Base-by-base conservation (phyloP, 2,329 filamentous ascomycete genomes). In the Aureobasidium subglaciale region DNA sequence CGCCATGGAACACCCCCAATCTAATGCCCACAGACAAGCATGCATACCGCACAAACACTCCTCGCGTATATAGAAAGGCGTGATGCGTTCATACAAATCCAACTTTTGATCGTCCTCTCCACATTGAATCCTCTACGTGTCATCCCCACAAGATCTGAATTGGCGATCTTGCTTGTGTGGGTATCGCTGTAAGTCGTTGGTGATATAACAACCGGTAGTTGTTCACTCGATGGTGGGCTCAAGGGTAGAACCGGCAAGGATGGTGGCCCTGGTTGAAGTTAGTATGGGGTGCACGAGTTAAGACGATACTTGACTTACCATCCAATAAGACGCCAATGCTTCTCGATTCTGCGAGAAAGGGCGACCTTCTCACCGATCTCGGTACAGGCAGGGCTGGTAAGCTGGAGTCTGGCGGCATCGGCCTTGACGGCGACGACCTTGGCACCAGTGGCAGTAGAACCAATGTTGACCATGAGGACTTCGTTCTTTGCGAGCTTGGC, bases 401-500 rank as follows among this genome's bases (percentile, higher is more conserved):
- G 79, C 58, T 89, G 86, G 63, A 99, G 81, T 79, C 96, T 96
- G 57, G 93, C 93, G 57, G 91, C 92, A 81, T 99, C 93, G 68
- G 92, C 91, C 82, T 93, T 96, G 70, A 97, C 95, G 67, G 90
- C 92, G 58, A 93, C 83, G 54, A 99, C 90, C 83, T 97, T 99
- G 63, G 93, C 93, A 74, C 93, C 93, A 13, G 92, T 96, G 43
- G 93, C 95, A 9, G 92, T 97, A 34, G 90, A 96, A 60, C 93
- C 93, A 70, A 99, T 99, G 80, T 99, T 99, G 63, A 99, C 93
- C 93, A 99, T 97, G 74, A 99, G 86, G 67, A 97, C 90, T 74
- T 99, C 93, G 76, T 96, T 96, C 85, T 97, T 99, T 57, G 90
- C 80, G 62, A 99, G 81, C 79, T 99, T 99, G 66, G 91, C 90